These are phyloP conservation scores for Tillandsia leiboldiana DNA, from an alignment of 176 grass and related monocot species.

Conservation along the genomic window DNA sequence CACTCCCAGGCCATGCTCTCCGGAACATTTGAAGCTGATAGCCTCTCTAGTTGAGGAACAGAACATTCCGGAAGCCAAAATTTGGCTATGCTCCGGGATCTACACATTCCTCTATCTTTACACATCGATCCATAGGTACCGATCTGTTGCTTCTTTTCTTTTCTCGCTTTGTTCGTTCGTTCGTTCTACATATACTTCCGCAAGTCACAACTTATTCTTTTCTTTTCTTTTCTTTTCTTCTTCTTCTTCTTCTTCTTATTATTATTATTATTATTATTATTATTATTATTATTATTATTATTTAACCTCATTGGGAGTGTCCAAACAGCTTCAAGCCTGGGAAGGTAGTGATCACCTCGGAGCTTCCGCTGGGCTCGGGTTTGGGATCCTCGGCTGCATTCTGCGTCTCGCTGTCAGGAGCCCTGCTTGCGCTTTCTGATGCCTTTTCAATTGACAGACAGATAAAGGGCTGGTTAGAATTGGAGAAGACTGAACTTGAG, in stretches of 20 bases:
- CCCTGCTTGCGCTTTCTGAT: slow-evolving; percentile 32
- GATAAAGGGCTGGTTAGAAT: slow-evolving; percentile 26
- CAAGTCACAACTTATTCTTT: neutral
- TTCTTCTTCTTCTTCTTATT: no score
- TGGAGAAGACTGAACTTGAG: slow-evolving; percentile 40
- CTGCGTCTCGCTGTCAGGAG: slow-evolving; percentile 60
- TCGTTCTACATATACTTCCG: neutral
- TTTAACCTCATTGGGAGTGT: neutral
- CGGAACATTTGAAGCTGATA: slow-evolving; percentile 23
- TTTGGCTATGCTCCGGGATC: slow-evolving; percentile 53
- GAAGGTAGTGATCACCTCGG: slow-evolving; percentile 53
- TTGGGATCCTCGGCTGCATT: slow-evolving; percentile 73
- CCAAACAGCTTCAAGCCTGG: slow-evolving; percentile 40
- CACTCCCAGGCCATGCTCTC: slow-evolving; percentile 26
- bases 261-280: no score
- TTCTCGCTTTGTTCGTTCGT: neutral
- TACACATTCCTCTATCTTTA: slow-evolving; percentile 76
- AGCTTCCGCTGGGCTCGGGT: slow-evolving; percentile 59
- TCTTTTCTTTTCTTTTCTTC: neutral
- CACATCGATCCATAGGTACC: slow-evolving; percentile 59
- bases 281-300: no score
- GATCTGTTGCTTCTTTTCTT: neutral
- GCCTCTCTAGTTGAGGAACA: slow-evolving; percentile 31
- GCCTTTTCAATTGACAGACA: slow-evolving; percentile 11
- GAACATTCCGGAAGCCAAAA: slow-evolving; percentile 51